Evolutionary conservation across 352 stramenopile genomes (phyloP), one percentile per base, ranked within the genome.

Genomic region (Blastocystis sp.): DNA sequence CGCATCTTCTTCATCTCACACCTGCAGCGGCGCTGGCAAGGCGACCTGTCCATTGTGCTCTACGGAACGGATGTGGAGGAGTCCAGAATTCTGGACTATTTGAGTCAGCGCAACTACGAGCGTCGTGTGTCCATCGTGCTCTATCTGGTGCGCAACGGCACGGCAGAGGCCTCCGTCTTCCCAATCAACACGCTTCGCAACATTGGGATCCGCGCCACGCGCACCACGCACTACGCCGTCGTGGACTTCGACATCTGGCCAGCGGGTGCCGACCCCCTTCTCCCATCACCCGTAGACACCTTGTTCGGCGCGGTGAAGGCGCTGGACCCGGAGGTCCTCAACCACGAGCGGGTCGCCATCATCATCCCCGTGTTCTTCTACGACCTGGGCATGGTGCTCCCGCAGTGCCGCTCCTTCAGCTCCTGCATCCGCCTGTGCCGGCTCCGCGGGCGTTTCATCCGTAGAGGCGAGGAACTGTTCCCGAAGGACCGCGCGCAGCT

Each of bases 181-280:
- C 74, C 74, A 11, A 84, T 84, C 60, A 84, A 84, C 48, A 23
- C n/a, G 34, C 60, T 84, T 52, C 74, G 74, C 17, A 84, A 84
- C 28, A 41, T 84, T 14, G 74, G 56, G 2, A 84, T 84, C 48
- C 53, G 56, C 10, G 69, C 56, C 34, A 38, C 23, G 17, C 21
- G 23, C 9, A 70, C 74, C 7, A 67, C 74, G 21, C 74, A 84
- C 38, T 84, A 67, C 60, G 66, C 69, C 34, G 74, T 84, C 11
- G 43, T 69, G 10, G 74, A 84, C 56, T 67, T 84, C 45, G 74
- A 84, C 66, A 23, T 84, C 7, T 67, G 45, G 74, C 74, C 52
- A 1, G 34, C 21, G 21, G 19, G 59, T 74, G 43, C 11, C 45
- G 23, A 7, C 3, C 7, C 21, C 7, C 41, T 11, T 10, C 11